Percentiles rank a stretch among this genome's conserved stretches.
These are phyloP conservation scores for Exidia glandulosa DNA, from an alignment of 768 basidiomycete genomes.

Conservation along the genomic window DNA sequence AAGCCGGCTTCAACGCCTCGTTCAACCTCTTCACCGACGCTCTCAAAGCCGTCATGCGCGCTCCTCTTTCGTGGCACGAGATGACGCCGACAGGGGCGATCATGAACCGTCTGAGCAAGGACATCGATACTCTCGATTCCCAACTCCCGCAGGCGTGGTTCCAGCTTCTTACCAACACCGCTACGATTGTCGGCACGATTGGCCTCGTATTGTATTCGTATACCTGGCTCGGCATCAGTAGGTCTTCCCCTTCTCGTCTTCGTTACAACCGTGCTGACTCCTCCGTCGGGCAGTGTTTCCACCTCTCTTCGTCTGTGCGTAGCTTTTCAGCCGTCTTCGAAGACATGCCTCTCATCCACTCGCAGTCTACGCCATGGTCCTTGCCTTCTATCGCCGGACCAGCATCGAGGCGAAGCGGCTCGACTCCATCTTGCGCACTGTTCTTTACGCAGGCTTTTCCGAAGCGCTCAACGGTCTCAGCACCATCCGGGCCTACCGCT, in stretches of 20 bases:
- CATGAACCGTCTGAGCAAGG: slow-evolving; percentile 46
- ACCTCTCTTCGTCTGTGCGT: no score
- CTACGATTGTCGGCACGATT: slow-evolving; percentile 42
- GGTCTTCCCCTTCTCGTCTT: not conserved
- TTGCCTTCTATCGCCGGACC: not conserved
- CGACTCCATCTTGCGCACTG: slow-evolving; percentile 49
- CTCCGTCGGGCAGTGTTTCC: no score
- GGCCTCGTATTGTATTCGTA: slow-evolving; percentile 56
- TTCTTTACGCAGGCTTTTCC: slow-evolving; percentile 43
- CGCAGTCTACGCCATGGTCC: not conserved
- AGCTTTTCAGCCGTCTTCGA: no score
- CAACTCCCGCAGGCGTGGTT: slow-evolving; percentile 3
- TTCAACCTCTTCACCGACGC: slow-evolving; percentile 43
- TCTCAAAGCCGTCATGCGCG: slow-evolving; percentile 42
- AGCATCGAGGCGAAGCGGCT: slow-evolving; percentile 36
- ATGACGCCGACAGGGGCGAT: slow-evolving; percentile 57
- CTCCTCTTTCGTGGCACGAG: slow-evolving; percentile 60
- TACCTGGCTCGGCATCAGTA: slow-evolving; percentile 22
- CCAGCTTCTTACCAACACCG: slow-evolving; percentile 22
- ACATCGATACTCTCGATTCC: slow-evolving; percentile 34
- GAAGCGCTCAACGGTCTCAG: slow-evolving; percentile 54
- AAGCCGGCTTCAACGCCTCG: slow-evolving; percentile 25
- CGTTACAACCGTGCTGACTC: no score
- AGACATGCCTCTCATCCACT: no score
- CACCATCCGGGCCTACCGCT: slow-evolving; percentile 49